These are phyloP conservation scores for Ensete glaucum DNA, from an alignment of 176 grass and related monocot species.

Conservation along the genomic window DNA sequence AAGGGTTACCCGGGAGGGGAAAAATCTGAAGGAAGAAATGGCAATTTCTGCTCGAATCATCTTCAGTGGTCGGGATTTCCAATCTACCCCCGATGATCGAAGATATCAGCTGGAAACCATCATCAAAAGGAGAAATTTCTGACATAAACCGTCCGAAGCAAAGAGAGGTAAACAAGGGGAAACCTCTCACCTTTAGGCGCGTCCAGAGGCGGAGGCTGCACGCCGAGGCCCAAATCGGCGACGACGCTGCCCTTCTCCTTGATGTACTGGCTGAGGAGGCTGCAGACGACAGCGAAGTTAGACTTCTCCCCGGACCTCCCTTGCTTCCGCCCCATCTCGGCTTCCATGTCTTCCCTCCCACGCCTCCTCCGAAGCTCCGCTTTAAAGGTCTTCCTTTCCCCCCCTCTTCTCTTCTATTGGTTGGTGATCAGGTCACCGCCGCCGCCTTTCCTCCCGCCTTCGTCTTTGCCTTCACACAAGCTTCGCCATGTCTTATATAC, in stretches of 20 bases:
- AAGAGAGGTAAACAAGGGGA: background rate
- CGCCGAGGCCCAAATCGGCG: constrained; percentile 14
- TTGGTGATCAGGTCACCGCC: background rate
- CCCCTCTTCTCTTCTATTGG: no score
- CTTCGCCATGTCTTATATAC: background rate
- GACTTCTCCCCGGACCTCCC: constrained; percentile 32
- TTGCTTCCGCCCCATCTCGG: background rate
- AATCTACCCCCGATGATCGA: background rate
- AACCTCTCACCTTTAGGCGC: background rate
- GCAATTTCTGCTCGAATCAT: no score
- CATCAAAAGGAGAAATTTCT: no score
- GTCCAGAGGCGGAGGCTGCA: background rate
- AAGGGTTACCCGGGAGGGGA: background rate
- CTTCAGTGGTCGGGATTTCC: no score
- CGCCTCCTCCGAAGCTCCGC: no score
- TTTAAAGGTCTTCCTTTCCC: no score
- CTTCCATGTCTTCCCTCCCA: background rate
- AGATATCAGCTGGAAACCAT: background rate
- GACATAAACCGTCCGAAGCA: no score
- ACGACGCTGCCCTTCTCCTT: constrained; percentile 33
- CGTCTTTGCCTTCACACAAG: background rate
- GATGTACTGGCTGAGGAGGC: constrained; percentile 57
- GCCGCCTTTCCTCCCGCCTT: background rate
- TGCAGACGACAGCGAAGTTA: constrained; percentile 54
- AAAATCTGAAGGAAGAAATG: no score